Evolutionary conservation across 2,329 filamentous ascomycete genomes (phyloP).

Genomic region (Atkinsonella texensis): DNA sequence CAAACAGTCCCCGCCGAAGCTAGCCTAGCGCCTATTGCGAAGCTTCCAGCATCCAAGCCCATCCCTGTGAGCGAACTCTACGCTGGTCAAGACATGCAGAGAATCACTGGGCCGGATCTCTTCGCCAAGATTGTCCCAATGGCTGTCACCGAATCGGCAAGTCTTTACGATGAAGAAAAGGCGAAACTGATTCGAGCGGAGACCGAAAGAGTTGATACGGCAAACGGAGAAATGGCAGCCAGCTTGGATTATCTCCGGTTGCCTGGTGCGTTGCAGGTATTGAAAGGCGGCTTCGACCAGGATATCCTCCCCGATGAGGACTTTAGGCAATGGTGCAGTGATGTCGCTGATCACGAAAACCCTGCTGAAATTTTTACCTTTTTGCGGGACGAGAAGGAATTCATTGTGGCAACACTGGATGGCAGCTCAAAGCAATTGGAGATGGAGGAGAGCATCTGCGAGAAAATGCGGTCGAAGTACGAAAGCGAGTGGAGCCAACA

Average conservation of each 20-base stretch:
- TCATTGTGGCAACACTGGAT: constrained; percentile 61
- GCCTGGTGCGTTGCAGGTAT: constrained; percentile 74
- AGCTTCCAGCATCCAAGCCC: constrained; percentile 88
- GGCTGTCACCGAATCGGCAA: constrained; percentile 91
- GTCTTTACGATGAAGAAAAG: constrained; percentile 96
- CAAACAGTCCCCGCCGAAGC: constrained; percentile 81
- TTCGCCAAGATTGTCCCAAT: constrained; percentile 96
- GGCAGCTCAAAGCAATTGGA: constrained; percentile 79
- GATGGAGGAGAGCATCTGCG: constrained; percentile 94
- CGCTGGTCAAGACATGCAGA: constrained; percentile 90
- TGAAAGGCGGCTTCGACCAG: constrained; percentile 88
- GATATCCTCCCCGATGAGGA: constrained; percentile 81
- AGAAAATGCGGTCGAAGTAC: constrained; percentile 98
- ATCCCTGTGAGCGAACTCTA: constrained; percentile 96
- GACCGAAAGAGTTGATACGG: constrained; percentile 82
- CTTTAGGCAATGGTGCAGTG: constrained; percentile 87
- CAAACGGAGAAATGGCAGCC: constrained; percentile 91
- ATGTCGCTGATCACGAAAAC: constrained; percentile 74
- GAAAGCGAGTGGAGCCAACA: constrained; percentile 95
- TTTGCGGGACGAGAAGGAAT: constrained; percentile 64
- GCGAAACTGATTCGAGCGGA: constrained; percentile 90
- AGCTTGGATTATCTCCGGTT: constrained; percentile 89
- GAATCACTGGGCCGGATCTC: constrained; percentile 92
- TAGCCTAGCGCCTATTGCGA: constrained; percentile 68
- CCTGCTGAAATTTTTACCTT: constrained; percentile 70